A percentile compares a stretch with the other conserved stretches of the same genome.
These are phyloP conservation scores for Periconia sp. DNA, from an alignment of 2,329 filamentous ascomycete genomes.

Conservation along the genomic window DNA sequence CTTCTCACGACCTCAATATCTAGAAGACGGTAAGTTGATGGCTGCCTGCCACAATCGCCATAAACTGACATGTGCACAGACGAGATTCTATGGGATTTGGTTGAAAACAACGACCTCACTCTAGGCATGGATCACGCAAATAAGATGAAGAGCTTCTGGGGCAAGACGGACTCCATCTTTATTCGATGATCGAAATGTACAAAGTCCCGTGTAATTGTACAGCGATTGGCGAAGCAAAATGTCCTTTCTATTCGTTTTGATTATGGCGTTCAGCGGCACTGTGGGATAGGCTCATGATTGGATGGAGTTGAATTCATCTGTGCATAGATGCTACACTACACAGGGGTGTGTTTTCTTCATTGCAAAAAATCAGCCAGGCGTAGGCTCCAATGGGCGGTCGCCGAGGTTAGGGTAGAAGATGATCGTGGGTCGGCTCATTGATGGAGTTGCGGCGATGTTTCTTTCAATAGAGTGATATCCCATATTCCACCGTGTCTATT, in stretches of 20 bases:
- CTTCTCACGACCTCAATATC: constrained; percentile 78
- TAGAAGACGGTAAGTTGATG: constrained; percentile 76
- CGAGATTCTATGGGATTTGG: constrained; percentile 49
- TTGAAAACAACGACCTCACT: constrained; percentile 44
- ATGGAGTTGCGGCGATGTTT: background rate
- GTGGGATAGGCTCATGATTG: constrained; percentile 4
- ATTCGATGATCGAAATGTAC: constrained; percentile 50
- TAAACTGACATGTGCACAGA: constrained; percentile 36
- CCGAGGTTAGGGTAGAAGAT: background rate
- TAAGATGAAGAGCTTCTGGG: constrained; percentile 62
- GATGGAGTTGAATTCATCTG: constrained; percentile 4
- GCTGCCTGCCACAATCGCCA: background rate
- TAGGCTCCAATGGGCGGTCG: background rate
- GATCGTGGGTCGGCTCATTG: background rate
- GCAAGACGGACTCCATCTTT: constrained; percentile 64
- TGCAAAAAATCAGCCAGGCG: background rate
- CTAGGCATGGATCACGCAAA: constrained; percentile 64
- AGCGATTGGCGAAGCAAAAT: background rate
- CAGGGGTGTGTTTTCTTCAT: background rate
- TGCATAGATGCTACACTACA: constrained; percentile 11
- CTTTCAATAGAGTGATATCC: background rate
- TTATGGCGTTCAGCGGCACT: constrained; percentile 5
- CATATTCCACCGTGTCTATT: too few relatives aligned
- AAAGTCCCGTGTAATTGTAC: constrained; percentile 26
- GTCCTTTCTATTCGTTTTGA: background rate